Evolutionary conservation across 176 grass and related monocot genomes (phyloP), one percentile per base, ranked within the genome.

Genomic region (Aegilops bicornis): DNA sequence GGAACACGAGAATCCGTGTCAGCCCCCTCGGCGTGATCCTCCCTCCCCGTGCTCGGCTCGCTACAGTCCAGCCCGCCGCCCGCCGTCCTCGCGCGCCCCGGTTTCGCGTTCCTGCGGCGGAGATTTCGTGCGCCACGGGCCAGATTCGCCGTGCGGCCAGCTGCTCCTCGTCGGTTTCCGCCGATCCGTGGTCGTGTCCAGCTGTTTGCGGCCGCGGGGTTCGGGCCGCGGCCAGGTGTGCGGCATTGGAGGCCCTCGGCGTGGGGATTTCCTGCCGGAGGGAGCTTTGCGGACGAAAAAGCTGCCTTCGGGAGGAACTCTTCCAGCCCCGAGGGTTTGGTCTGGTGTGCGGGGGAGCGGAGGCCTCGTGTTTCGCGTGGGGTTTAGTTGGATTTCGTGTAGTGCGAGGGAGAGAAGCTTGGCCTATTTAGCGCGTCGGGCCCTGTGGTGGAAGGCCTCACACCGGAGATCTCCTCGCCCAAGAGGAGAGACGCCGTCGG

Each of bases 181-280:
- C 65, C 65, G 79, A 79, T 86, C 86, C 25, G 32, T 23, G 36
- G 43, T 2, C 35, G 39, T 84, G 82, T 86, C 82, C 48, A 52
- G 58, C 33, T 15, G 25, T 16, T 79, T 29, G 17, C 61, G 68
- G 22, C 47, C 31, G 69, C 2, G 52, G 20, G 31, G 69, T n/a
- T 63, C 6, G 69, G 23, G 64, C 43, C 48, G 52, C 9, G 35
- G 27, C 30, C 65, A 43, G 69, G 19, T 29, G 54, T 83, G n/a
- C 35, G 13, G 67, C 67, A 10, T 9, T 85, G 48, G 85, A 29
- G 75, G 14, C 47, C 50, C 86, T 88, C 64, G 40, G 72, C 63
- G 64, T 78, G 89, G 77, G 82, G 86, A 85, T 91, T 85, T 84
- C 76, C 85, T 39, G 85, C 45, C 47, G 67, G 80, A 87, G 89